Evolutionary conservation across 2,329 filamentous ascomycete species (phyloP), one percentile per base, ranked within the genome.

Genomic region (Aspergillus pseudoglaucus): DNA sequence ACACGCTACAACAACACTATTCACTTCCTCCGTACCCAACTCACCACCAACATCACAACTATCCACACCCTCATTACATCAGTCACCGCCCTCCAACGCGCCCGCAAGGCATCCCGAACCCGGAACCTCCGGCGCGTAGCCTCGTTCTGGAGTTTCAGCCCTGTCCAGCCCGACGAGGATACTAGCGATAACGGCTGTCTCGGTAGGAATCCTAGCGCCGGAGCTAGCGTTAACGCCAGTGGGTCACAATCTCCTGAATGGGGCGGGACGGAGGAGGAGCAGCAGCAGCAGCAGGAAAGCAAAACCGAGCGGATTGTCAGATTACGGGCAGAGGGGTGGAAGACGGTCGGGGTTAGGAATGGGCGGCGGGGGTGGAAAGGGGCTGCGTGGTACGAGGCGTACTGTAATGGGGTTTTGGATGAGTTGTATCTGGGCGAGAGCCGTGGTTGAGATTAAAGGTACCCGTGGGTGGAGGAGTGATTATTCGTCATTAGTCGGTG

Each of bases 71-170:
- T 65, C 2, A 55, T 68, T 3, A 54, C 56, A 2, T 52, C 60
- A 2, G 51, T 62, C n/a, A 45, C 44, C 2, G 48, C 58, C 7
- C 20, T 62, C 2, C 64, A 66, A 48, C 48, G 56, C 17, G 32
- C 58, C 39, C 59, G 58, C 23, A 46, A 58, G 47, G 45, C 52
- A 25, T 59, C 59, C 2, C 15, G 17, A 44, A 55, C 25, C 25
- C 62, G 57, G 44, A 55, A 44, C 14, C 50, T 63, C 44, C 54
- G 55, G 5, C 66, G 64, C 2, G 59, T 63, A 5, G 57, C 57
- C 1, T 71, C 69, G 1, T 71, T 70, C 47, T 72, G 69, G 69
- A 69, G 59, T 17, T 71, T 72, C 38, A 61, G 55, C 17, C 61
- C 63, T 3, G 45, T 62, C 6, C 53, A 60, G 14, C 30, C 47